Percentiles rank a stretch among this genome's conserved stretches.
Conservation (phyloP, 495 filamentous ascomycete genomes). For the Podospora anserina region DNA sequence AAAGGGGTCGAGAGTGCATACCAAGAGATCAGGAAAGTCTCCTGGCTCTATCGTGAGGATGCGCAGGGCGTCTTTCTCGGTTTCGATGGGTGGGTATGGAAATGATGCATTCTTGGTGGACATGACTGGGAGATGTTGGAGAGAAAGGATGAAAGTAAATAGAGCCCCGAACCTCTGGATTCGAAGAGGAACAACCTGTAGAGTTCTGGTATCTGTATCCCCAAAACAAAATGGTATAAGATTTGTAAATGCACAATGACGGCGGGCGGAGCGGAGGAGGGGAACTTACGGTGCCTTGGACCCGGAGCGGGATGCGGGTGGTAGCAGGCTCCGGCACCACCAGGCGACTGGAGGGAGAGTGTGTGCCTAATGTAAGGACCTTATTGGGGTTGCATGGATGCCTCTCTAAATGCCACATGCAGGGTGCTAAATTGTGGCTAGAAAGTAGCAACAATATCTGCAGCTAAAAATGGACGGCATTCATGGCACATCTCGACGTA, state of each 20-base stretch:
- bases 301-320: too few relatives aligned
- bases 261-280: neutral
- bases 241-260: neutral
- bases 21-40: too few relatives aligned
- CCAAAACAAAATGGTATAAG: neutral
- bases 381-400: too few relatives aligned
- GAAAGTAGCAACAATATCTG: neutral
- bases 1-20: too few relatives aligned
- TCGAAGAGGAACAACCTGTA: too few relatives aligned
- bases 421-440: too few relatives aligned
- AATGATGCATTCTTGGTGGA: neutral
- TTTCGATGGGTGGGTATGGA: slow-evolving; percentile 12
- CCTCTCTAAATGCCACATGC: too few relatives aligned
- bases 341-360: too few relatives aligned
- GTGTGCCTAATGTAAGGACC: too few relatives aligned
- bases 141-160: neutral
- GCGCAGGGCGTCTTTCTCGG: slow-evolving; percentile 19
- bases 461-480: neutral
- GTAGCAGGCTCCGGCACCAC: too few relatives aligned
- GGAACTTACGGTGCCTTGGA: neutral
- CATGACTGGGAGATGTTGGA: neutral
- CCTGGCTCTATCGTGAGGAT: too few relatives aligned
- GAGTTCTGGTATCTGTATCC: neutral
- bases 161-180: too few relatives aligned
- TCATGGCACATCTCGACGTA: neutral